Base-by-base conservation (phyloP, 768 basidiomycete species). In the Lyophyllum semitale region DNA sequence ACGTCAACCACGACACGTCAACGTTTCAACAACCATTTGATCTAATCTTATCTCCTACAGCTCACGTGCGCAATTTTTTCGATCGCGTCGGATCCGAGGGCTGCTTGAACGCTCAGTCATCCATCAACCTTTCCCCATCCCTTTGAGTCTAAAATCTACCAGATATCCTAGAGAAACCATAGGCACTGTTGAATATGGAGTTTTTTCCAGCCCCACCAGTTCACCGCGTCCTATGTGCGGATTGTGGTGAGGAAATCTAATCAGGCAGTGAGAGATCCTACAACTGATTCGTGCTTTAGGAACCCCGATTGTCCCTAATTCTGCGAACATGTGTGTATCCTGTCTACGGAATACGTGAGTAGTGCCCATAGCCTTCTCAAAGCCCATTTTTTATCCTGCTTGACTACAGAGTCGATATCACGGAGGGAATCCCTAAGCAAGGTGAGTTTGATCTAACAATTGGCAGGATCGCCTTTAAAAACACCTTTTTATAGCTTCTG, bases 371-470 rank as follows among this genome's bases (percentile, higher is more conserved):
- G 23, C 22, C 2, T 30, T 18, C 47, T 4, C 9, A 18, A 32
- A 55, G 37, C 50, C 37, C 44, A 30, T 55, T 18, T 41, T 48
- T 35, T n/a, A 45, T 37, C 12, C 25, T 33, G 37, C 49, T 51
- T 35, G 30, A 15, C 15, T 4, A 4, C 63, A 93, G 91, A 8
- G 87, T 98, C 57, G 97, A 99, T 70, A 96, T 99, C 68, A 98
- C 95, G 0, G 96, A 98, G 68, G 95, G 94, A 13, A 98, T 98
- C 49, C 96, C 95, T 7, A 98, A 95, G 68, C 92, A 93, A 84
- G 85, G 91, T 89, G 49, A 48, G 75, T 68, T n/a, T 48, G 41
- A 22, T 18, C 30, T 51, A 29, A 23, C 23, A 17, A 40, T 18
- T 50, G 8, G 27, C 33, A 23, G 33, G 3, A 6, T 9, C 13